Conservation (phyloP, 2,329 filamentous ascomycete species). For the Cladophialophora exuberans region DNA sequence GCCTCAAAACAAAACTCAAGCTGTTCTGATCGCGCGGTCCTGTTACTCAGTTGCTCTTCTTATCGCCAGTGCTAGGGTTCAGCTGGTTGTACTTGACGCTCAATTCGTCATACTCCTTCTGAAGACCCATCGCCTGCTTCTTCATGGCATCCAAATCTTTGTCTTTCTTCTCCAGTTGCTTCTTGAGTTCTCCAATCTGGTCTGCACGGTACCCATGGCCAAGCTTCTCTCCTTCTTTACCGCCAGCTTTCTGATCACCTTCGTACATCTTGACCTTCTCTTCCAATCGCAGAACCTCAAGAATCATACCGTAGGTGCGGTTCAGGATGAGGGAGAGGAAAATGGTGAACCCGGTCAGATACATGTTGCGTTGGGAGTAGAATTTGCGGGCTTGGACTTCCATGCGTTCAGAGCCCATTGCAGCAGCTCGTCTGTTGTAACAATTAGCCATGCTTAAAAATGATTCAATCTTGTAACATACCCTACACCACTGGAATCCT, state of each 20-base stretch:
- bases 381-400: constrained; percentile 99
- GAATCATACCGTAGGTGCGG: constrained; percentile 97
- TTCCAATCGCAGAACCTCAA: constrained; percentile 88
- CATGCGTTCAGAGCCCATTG: constrained; percentile 91
- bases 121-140: constrained; percentile 86
- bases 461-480: constrained; percentile 42
- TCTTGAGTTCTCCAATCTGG: constrained; percentile 74
- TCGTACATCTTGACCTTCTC: constrained; percentile 86
- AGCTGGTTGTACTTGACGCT: constrained; percentile 75
- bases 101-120: constrained; percentile 82
- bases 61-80: constrained; percentile 48
- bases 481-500: constrained; percentile 58
- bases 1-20: no score
- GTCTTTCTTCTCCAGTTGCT: constrained; percentile 73
- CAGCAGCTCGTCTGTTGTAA: constrained; percentile 60
- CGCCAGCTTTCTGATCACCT: constrained; percentile 62
- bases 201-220: constrained; percentile 73
- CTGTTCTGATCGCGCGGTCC: no score
- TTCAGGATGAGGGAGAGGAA: constrained; percentile 98
- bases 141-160: constrained; percentile 83
- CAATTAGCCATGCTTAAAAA: constrained; percentile 1
- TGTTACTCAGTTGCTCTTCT: constrained; percentile 57
- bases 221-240: constrained; percentile 73
- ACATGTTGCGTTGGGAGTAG: constrained; percentile 99
- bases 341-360: constrained; percentile 98